Evolutionary conservation across 1,139 yeast species (phyloP).

Genomic region (Pneumocystis canis): DNA sequence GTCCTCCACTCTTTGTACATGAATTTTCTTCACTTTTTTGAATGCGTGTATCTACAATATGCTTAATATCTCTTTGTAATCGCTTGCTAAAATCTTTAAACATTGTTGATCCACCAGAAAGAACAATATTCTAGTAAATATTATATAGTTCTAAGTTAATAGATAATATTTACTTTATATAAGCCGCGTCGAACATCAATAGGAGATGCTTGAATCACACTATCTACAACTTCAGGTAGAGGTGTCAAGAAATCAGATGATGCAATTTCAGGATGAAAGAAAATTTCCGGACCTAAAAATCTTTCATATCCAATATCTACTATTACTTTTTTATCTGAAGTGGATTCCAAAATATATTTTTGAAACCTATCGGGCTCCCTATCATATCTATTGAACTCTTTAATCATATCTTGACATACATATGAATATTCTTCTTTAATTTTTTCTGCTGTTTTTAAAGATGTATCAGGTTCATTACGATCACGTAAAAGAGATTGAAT

Average conservation of each 20-base stretch:
- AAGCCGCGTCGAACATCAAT: slow-evolving; percentile 95
- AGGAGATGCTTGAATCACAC: slow-evolving; percentile 87
- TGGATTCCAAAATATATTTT: slow-evolving; percentile 78
- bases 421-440: slow-evolving; percentile 93
- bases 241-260: slow-evolving; percentile 93
- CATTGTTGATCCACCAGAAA: slow-evolving; percentile 97
- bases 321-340: slow-evolving; percentile 43
- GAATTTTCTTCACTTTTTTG: slow-evolving; percentile 63
- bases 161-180: slow-evolving; percentile 31
- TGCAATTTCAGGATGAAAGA: slow-evolving; percentile 94
- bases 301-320: slow-evolving; percentile 97
- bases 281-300: slow-evolving; percentile 94
- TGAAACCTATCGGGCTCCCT: slow-evolving; percentile 90
- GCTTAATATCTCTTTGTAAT: slow-evolving; percentile 83
- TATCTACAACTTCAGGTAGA: slow-evolving; percentile 85
- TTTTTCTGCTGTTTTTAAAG: slow-evolving; percentile 87
- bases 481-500: slow-evolving; percentile 89
- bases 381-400: slow-evolving; percentile 88
- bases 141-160: not conserved
- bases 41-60: slow-evolving; percentile 78
- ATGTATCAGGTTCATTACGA: slow-evolving; percentile 89
- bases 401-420: slow-evolving; percentile 93
- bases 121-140: slow-evolving; percentile 54
- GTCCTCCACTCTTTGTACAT: slow-evolving; percentile 75
- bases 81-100: slow-evolving; percentile 96